phyloP scores from a whole-genome alignment of 2,329 filamentous ascomycete genomes.

The Phoma sp. region DNA sequence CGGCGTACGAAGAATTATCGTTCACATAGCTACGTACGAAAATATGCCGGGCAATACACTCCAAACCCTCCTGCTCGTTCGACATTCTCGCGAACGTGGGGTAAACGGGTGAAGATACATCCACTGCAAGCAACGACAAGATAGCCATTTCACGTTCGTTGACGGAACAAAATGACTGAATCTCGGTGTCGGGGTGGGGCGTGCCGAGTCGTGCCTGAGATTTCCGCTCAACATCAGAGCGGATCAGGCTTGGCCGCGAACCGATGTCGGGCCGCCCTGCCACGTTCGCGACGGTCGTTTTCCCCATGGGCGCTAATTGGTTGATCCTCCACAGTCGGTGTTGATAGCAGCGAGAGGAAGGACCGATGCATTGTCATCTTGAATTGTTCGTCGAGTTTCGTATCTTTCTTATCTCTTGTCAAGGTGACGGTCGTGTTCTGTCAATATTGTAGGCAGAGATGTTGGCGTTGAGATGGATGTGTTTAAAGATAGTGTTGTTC shows the following conservation, averaged over 20 bases:
- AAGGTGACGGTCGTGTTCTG: not conserved
- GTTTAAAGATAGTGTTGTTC: conserved; percentile 6
- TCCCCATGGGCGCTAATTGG: conserved; percentile 13
- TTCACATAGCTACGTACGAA: no score
- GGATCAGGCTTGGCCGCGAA: conserved; percentile 1
- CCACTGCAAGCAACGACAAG: not conserved
- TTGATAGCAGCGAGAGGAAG: conserved; percentile 6
- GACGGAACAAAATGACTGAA: conserved; percentile 13
- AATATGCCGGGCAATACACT: no score
- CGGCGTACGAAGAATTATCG: no score
- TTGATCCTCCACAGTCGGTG: not conserved
- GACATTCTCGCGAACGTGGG: not conserved
- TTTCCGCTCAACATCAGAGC: not conserved
- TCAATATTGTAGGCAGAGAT: not conserved
- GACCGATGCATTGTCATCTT: conserved; percentile 2
- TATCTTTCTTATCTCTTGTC: conserved; percentile 21
- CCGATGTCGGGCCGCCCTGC: conserved; percentile 14
- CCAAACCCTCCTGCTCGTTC: no score
- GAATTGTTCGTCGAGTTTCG: not conserved
- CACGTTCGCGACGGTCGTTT: not conserved
- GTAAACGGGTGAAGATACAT: not conserved
- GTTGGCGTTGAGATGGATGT: not conserved
- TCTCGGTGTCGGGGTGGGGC: not conserved
- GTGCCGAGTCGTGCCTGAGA: not conserved
- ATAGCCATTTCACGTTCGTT: conserved; percentile 3